Percentiles rank a stretch among this genome's conserved stretches.
Evolutionary conservation across 1,284 basidiomycete species (phyloP).

Genomic region (Heliocybe sulcata): DNA sequence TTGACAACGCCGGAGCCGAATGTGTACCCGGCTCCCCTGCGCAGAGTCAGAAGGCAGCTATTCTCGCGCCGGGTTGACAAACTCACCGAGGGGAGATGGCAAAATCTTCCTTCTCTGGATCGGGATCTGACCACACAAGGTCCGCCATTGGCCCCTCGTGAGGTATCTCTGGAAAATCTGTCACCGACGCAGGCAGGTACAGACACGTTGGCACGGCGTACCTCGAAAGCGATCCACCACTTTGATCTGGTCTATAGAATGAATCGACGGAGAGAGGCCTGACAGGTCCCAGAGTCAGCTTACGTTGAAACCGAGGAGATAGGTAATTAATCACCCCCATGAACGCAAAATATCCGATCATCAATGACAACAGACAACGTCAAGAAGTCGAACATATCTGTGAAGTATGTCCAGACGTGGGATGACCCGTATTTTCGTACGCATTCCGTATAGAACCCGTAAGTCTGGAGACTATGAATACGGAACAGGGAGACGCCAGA

Average conservation of each 20-base stretch:
- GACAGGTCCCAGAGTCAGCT: constrained; percentile 10
- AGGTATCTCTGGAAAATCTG: constrained; percentile 76
- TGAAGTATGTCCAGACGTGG: constrained; percentile 99
- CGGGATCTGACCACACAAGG: constrained; percentile 99
- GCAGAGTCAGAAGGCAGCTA: constrained; percentile 10
- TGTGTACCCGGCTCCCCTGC: constrained; percentile 95
- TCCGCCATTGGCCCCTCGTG: constrained; percentile 99
- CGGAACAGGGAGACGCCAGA: not conserved
- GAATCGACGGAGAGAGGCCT: constrained; percentile 96
- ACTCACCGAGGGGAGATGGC: constrained; percentile 93
- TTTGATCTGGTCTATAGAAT: constrained; percentile 99
- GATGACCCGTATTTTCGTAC: constrained; percentile 95
- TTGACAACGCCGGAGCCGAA: constrained; percentile 98
- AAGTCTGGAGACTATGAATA: constrained; percentile 56
- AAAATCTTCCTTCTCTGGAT: constrained; percentile 98
- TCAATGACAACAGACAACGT: constrained; percentile 98
- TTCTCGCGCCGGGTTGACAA: constrained; percentile 8
- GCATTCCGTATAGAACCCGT: constrained; percentile 99
- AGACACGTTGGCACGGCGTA: constrained; percentile 23
- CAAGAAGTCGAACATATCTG: constrained; percentile 99
- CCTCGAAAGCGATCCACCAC: constrained; percentile 97
- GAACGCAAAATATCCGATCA: constrained; percentile 98
- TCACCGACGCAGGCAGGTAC: constrained; percentile 8
- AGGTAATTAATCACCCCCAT: constrained; percentile 64
- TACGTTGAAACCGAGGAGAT: constrained; percentile 6